phyloP scores from a whole-genome alignment of 495 filamentous ascomycete genomes.

The Bacidia rubella region DNA sequence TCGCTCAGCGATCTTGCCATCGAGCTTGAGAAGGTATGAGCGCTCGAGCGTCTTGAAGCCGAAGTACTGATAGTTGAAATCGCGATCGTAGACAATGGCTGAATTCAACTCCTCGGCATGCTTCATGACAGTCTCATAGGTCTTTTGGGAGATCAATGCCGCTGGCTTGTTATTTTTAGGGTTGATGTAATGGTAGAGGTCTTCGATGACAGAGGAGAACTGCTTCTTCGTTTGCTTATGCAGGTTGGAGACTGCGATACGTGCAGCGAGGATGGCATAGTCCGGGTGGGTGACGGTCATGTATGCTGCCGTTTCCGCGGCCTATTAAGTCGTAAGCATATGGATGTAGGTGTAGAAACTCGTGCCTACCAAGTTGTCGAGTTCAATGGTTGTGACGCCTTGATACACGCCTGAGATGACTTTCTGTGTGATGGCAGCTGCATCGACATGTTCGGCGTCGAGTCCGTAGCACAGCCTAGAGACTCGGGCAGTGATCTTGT shows the following conservation, averaged over 20 bases:
- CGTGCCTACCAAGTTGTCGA: slow-evolving; percentile 72
- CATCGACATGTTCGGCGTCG: slow-evolving; percentile 91
- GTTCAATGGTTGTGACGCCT: slow-evolving; percentile 86
- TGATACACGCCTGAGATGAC: slow-evolving; percentile 99
- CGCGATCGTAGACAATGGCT: slow-evolving; percentile 95
- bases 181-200: slow-evolving; percentile 93
- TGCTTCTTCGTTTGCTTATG: slow-evolving; percentile 99
- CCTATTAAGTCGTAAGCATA: slow-evolving; percentile 37
- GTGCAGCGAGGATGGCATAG: slow-evolving; percentile 96
- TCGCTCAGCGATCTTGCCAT: slow-evolving; percentile 88
- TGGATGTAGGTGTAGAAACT: slow-evolving; percentile 13
- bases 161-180: slow-evolving; percentile 74
- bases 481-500: slow-evolving; percentile 98
- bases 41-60: slow-evolving; percentile 98
- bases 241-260: slow-evolving; percentile 97
- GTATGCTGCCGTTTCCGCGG: slow-evolving; percentile 96
- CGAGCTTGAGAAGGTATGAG: slow-evolving; percentile 84
- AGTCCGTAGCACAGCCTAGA: slow-evolving; percentile 95
- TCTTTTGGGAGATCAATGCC: slow-evolving; percentile 85
- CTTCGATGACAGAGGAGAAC: slow-evolving; percentile 83
- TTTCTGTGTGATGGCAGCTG: slow-evolving; percentile 95
- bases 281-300: slow-evolving; percentile 99
- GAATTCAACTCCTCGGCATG: slow-evolving; percentile 95
- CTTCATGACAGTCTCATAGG: slow-evolving; percentile 83
- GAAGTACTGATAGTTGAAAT: slow-evolving; percentile 99